Base-by-base conservation (phyloP, 2,329 filamentous ascomycete genomes). In the Pyrenochaeta sp. region DNA sequence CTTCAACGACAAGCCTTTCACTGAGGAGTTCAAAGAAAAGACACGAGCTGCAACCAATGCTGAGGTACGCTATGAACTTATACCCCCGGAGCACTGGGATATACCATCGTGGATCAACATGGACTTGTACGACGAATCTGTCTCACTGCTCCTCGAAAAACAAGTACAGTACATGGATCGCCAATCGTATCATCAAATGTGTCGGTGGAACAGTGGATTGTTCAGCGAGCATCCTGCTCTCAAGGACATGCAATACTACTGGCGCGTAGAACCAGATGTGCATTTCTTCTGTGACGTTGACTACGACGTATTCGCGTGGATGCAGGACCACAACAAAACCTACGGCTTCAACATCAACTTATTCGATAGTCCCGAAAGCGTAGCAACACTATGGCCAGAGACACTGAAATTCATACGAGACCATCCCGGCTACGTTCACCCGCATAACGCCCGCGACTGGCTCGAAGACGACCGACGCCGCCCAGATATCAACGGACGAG, bases 241-340 rank as follows among this genome's bases (percentile, higher is more conserved):
- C 43, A 79, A 85, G 55, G 74, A 94, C 61, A 84, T 82, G 53
- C 89, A 90, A 58, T 99, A 90, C 79, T 99, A 99, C 80, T 99
- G 94, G 94, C 89, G 94, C 45, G 94, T 99, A 34, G 94, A 99
- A 72, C 94, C 94, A 38, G 96, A 97, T 57, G 94, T 99, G 29
- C 91, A 96, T 74, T 99, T 97, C 81, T 99, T 96, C 82, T 99
- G 94, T 79, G 90, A 97, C 63, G 81, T 99, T 51, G 94, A 99
- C 75, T 99, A 99, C 74, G 94, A 99, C 68, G 88, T 99, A 37
- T 99, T 99, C 81, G 87, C 89, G 53, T 99, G 90, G 77, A 96
- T 99, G 94, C 84, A 90, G 63, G 94, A 99, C 74, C 84, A 95
- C 77, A 96, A 99, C 79, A 96, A 97, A 76, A 97, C 93, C 3